Conservation (phyloP, 495 filamentous ascomycete genomes). For the Penicillium atrosanguineum region DNA sequence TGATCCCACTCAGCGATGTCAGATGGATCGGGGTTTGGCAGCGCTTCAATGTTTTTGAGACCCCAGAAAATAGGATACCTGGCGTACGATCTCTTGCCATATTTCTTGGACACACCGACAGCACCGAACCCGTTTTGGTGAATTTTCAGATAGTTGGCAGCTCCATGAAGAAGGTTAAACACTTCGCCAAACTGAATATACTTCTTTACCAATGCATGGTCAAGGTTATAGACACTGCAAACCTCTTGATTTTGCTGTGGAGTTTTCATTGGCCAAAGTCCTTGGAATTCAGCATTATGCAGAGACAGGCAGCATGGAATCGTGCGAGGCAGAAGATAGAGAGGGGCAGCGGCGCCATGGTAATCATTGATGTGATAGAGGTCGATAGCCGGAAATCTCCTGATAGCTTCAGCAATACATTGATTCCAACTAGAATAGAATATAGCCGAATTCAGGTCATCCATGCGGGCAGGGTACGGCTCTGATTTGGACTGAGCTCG, state of each 20-base stretch:
- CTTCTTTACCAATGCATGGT: constrained; percentile 35
- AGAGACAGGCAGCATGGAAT: constrained; percentile 48
- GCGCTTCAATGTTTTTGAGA: constrained; percentile 63
- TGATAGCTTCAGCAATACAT: constrained; percentile 63
- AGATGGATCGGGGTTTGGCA: constrained; percentile 74
- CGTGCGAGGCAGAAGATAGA: constrained; percentile 64
- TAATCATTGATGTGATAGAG: constrained; percentile 83
- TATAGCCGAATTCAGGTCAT: constrained; percentile 67
- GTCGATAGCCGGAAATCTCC: constrained; percentile 57
- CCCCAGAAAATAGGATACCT: constrained; percentile 80
- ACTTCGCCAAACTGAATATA: constrained; percentile 64
- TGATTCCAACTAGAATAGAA: constrained; percentile 74
- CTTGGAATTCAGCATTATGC: constrained; percentile 73
- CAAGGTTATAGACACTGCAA: constrained; percentile 65
- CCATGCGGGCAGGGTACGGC: constrained; percentile 71
- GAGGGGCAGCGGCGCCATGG: constrained; percentile 68
- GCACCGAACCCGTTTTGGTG: constrained; percentile 75
- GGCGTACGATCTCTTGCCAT: constrained; percentile 70
- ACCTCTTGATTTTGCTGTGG: constrained; percentile 64
- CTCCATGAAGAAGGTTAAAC: constrained; percentile 71
- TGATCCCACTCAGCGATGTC: constrained; percentile 64
- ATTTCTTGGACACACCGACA: constrained; percentile 72
- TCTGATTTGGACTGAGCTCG: constrained; percentile 68
- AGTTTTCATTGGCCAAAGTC: constrained; percentile 73
- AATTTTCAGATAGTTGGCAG: constrained; percentile 66